These are phyloP conservation scores for Chondrus crispus DNA, from an alignment of 23 red algal genomes.

Conservation along the genomic window DNA sequence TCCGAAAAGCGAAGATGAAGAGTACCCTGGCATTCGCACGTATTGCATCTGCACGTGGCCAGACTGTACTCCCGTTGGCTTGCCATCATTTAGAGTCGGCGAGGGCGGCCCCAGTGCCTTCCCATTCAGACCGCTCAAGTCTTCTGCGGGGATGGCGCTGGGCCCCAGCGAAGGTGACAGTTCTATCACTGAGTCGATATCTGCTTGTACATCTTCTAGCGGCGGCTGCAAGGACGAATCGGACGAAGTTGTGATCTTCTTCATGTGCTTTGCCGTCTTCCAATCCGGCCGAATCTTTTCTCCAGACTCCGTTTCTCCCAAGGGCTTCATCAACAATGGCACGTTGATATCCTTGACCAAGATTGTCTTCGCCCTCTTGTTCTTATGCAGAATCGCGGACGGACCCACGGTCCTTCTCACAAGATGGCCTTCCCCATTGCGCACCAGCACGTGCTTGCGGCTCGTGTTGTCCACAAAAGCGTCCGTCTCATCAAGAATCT, in stretches of 20 bases:
- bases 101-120: background rate
- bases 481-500: slow-evolving; percentile 98
- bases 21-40: slow-evolving; percentile 26
- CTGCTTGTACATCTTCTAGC: background rate
- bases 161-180: slow-evolving; percentile 15
- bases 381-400: background rate
- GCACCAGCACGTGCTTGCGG: slow-evolving; percentile 52
- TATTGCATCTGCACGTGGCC: slow-evolving; percentile 12
- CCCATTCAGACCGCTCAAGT: background rate
- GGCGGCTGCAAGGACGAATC: background rate
- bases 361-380: background rate
- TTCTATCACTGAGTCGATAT: background rate
- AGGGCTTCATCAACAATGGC: slow-evolving; percentile 26
- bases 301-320: background rate
- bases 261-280: slow-evolving; percentile 17
- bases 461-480: slow-evolving; percentile 78
- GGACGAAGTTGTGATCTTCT: background rate
- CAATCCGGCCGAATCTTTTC: slow-evolving; percentile 11
- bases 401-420: slow-evolving; percentile 20
- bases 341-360: slow-evolving; percentile 65
- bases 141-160: background rate
- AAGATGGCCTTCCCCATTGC: slow-evolving; percentile 46
- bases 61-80: no score
- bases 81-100: no score
- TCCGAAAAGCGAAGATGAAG: slow-evolving; percentile 28